Evolutionary conservation across 2,329 filamentous ascomycete genomes (phyloP).

Genomic region (Xylariaceae sp.): DNA sequence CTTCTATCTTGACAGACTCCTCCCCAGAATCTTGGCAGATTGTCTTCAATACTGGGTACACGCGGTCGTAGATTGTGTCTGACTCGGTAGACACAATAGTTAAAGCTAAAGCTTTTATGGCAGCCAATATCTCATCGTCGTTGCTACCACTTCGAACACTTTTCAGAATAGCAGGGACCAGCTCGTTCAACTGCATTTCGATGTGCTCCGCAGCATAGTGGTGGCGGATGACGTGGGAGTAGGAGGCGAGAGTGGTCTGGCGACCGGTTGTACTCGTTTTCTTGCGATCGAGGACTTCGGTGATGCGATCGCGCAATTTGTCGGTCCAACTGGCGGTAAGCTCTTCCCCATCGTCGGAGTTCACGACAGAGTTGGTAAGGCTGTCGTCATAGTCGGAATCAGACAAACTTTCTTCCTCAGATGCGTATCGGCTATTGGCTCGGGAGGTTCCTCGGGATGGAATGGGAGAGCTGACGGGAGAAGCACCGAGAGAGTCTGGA

Average conservation of each 20-base stretch:
- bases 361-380: constrained; percentile 45
- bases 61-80: constrained; percentile 61
- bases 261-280: constrained; percentile 69
- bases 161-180: constrained; percentile 63
- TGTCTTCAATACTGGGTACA: constrained; percentile 55
- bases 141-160: constrained; percentile 67
- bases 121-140: constrained; percentile 64
- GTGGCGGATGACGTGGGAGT: constrained; percentile 62
- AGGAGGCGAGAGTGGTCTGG: constrained; percentile 59
- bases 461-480: constrained; percentile 53
- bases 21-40: constrained; percentile 65
- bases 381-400: constrained; percentile 51
- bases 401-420: constrained; percentile 58
- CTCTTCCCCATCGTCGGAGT: constrained; percentile 64
- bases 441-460: constrained; percentile 58
- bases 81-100: constrained; percentile 65
- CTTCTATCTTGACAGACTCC: constrained; percentile 59
- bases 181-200: constrained; percentile 53
- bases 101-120: constrained; percentile 67
- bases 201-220: constrained; percentile 64
- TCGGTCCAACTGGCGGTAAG: constrained; percentile 56
- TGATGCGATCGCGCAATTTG: constrained; percentile 61
- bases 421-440: constrained; percentile 57
- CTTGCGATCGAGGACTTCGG: constrained; percentile 71
- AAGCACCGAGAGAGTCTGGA: constrained; percentile 52